Percentiles rank a stretch among this genome's conserved stretches.
phyloP scores from a whole-genome alignment of 2,329 filamentous ascomycete species.

The Emergomyces orientalis region DNA sequence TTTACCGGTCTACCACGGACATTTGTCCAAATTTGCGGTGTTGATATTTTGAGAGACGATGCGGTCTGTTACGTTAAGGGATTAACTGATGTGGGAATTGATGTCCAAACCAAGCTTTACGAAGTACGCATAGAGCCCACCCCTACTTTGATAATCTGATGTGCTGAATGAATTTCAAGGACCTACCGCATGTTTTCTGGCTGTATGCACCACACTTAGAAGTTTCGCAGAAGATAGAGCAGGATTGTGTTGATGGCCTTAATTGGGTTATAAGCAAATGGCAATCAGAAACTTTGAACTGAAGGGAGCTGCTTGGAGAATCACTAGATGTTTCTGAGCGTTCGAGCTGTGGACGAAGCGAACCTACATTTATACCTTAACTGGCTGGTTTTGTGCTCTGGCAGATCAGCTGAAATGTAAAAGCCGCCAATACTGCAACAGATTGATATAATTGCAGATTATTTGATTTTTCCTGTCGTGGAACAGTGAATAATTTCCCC shows the following conservation, averaged over 20 bases:
- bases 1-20: not conserved
- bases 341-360: not conserved
- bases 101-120: constrained; percentile 3
- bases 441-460: not conserved
- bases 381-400: not conserved
- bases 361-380: no score
- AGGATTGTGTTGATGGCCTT: constrained; percentile 6
- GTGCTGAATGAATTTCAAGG: not conserved
- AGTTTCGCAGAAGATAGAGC: constrained; percentile 4
- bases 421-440: not conserved
- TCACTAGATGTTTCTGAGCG: not conserved
- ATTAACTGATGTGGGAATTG: constrained; percentile 7
- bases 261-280: constrained; percentile 4
- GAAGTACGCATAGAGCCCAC: not conserved
- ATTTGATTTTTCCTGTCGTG: not conserved
- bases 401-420: not conserved
- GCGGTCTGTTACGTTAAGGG: constrained; percentile 5
- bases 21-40: constrained; percentile 5
- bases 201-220: constrained; percentile 4
- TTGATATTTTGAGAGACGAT: constrained; percentile 9
- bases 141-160: not conserved
- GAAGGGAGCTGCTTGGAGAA: not conserved
- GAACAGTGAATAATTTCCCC: not conserved
- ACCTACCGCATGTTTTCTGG: constrained; percentile 6
- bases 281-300: not conserved